Evolutionary conservation across 768 basidiomycete genomes (phyloP).

Genomic region (Tricholoma furcatifolium): DNA sequence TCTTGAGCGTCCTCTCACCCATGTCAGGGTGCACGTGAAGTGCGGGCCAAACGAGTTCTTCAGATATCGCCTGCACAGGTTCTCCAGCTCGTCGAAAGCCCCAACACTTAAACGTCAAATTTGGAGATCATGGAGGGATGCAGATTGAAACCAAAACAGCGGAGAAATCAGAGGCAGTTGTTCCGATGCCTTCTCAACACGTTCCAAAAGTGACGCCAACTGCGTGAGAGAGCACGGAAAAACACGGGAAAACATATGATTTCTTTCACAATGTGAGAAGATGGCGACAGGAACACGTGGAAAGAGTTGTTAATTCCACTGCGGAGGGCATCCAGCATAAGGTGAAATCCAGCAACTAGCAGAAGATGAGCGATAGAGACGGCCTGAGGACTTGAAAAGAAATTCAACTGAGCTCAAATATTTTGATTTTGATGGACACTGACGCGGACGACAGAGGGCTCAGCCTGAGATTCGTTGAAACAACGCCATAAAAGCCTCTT

Average conservation of each 20-base stretch:
- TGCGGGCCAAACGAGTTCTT: background rate
- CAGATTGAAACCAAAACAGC: background rate
- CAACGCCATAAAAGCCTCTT: too few species aligned
- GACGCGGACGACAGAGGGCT: too few species aligned
- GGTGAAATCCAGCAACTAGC: too few species aligned
- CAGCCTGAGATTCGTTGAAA: too few species aligned
- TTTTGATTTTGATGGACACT: too few species aligned
- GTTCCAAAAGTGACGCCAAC: background rate
- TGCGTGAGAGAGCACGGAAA: background rate
- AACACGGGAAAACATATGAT: background rate
- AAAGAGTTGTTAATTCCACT: too few species aligned
- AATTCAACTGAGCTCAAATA: too few species aligned
- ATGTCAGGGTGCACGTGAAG: background rate
- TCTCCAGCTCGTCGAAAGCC: background rate
- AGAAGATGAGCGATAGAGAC: too few species aligned
- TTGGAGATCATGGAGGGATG: conserved; percentile 3
- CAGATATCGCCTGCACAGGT: background rate
- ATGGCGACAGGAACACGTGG: too few species aligned
- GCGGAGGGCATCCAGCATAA: too few species aligned
- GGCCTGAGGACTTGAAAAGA: too few species aligned
- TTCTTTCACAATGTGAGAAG: background rate
- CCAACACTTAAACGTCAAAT: background rate
- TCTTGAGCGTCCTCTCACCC: background rate
- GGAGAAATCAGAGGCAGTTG: conserved; percentile 9
- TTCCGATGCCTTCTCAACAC: background rate